Conservation (phyloP, 2,329 filamentous ascomycete species). For the Fusarium haematococcum region DNA sequence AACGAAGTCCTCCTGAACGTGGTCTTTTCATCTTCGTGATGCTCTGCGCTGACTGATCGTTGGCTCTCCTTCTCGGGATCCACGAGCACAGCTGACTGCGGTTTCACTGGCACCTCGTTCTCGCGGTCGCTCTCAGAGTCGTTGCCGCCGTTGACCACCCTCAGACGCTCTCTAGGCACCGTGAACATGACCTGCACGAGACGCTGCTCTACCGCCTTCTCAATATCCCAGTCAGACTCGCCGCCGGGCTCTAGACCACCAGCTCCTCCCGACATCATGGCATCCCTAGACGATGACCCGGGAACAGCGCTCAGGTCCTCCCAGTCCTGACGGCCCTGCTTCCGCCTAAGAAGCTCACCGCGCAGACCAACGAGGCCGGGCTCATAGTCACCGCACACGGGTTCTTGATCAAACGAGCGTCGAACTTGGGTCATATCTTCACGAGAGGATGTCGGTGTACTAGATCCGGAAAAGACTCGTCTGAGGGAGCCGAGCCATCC, state of each 20-base stretch:
- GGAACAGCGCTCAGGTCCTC: constrained; percentile 48
- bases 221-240: constrained; percentile 82
- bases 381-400: constrained; percentile 58
- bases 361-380: constrained; percentile 56
- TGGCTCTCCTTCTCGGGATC: constrained; percentile 52
- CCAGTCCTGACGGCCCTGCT: constrained; percentile 68
- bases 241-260: constrained; percentile 47
- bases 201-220: constrained; percentile 76
- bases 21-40: not conserved
- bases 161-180: constrained; percentile 84
- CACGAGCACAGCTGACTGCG: constrained; percentile 55
- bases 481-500: constrained; percentile 77
- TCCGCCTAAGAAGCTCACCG: constrained; percentile 64
- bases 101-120: constrained; percentile 43
- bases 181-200: constrained; percentile 92
- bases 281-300: constrained; percentile 3
- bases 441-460: constrained; percentile 41
- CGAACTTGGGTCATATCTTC: constrained; percentile 47
- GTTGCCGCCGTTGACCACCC: constrained; percentile 89
- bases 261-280: constrained; percentile 47
- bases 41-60: constrained; percentile 9
- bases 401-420: constrained; percentile 49
- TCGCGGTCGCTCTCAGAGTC: constrained; percentile 48
- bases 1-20: not conserved
- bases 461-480: constrained; percentile 67